These are phyloP conservation scores for Lichtheimia hyalospora DNA, from an alignment of 371 early-diverging fungal species.

Conservation along the genomic window DNA sequence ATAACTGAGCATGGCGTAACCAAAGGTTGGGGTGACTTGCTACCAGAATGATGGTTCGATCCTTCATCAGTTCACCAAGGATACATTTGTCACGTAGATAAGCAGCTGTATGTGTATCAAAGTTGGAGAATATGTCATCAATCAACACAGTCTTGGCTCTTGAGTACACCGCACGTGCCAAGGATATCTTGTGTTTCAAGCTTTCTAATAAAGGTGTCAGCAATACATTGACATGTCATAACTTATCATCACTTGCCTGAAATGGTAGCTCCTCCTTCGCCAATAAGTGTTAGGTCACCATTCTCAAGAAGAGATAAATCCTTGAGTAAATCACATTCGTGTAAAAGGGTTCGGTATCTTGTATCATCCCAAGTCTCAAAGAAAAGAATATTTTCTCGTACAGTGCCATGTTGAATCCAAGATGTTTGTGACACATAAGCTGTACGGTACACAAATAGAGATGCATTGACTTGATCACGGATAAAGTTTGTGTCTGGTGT, in stretches of 20 bases:
- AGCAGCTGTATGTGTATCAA: constrained; percentile 66
- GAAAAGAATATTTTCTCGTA: constrained; percentile 85
- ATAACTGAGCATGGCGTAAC: constrained; percentile 64
- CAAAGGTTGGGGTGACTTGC: constrained; percentile 73
- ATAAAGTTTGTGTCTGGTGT: constrained; percentile 13
- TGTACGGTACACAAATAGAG: constrained; percentile 34
- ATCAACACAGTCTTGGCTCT: constrained; percentile 63
- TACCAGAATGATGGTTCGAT: constrained; percentile 78
- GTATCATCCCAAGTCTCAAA: constrained; percentile 66
- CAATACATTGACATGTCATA: constrained; percentile 23
- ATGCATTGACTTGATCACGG: constrained; percentile 13
- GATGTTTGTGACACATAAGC: constrained; percentile 78
- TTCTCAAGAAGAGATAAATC: constrained; percentile 76
- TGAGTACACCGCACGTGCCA: constrained; percentile 79
- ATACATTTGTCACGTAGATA: constrained; percentile 67
- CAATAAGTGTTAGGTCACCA: constrained; percentile 87
- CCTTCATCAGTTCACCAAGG: constrained; percentile 63
- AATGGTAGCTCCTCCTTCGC: constrained; percentile 38
- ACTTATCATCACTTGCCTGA: constrained; percentile 29
- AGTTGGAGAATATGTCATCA: constrained; percentile 66
- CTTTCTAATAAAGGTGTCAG: constrained; percentile 56
- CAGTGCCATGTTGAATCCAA: constrained; percentile 79
- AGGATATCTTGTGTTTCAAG: constrained; percentile 64
- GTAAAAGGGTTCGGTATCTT: constrained; percentile 66
- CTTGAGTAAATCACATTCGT: constrained; percentile 64